phyloP scores from a whole-genome alignment of 352 stramenopile genomes.

The Phytophthora tubulina region DNA sequence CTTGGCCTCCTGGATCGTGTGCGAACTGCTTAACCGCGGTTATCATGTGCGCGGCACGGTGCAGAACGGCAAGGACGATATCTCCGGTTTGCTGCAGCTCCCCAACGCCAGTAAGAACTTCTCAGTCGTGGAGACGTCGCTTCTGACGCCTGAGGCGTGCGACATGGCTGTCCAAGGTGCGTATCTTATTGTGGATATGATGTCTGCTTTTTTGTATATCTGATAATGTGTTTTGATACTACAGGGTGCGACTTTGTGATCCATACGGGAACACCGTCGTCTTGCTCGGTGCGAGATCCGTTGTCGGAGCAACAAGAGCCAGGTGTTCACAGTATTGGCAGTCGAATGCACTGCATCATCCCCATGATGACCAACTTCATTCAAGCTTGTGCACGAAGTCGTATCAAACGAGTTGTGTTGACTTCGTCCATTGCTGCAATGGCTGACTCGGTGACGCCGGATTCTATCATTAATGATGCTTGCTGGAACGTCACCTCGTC shows the following conservation, averaged over 20 bases:
- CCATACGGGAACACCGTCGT: constrained; percentile 88
- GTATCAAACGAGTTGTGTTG: constrained; percentile 86
- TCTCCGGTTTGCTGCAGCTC: constrained; percentile 77
- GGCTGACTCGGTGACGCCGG: constrained; percentile 77
- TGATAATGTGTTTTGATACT: constrained; percentile 5
- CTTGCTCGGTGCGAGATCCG: constrained; percentile 87
- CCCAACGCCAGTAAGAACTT: constrained; percentile 84
- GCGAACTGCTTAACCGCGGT: constrained; percentile 75
- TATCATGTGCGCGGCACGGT: constrained; percentile 89
- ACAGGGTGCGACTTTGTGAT: constrained; percentile 89
- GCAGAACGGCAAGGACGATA: constrained; percentile 88
- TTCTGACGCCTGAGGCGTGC: constrained; percentile 88
- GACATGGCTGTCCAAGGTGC: constrained; percentile 86
- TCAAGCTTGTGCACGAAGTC: constrained; percentile 80
- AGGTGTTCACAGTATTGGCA: constrained; percentile 89
- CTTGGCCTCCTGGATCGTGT: constrained; percentile 87
- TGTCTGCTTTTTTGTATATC: constrained; percentile 7
- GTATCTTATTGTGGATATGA: constrained; percentile 6
- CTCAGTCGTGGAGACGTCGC: constrained; percentile 87
- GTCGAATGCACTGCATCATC: constrained; percentile 92
- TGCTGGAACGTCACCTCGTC: constrained; percentile 90
- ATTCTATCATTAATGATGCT: constrained; percentile 87
- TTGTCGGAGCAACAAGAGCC: constrained; percentile 87
- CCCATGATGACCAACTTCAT: constrained; percentile 95
- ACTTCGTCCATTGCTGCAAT: constrained; percentile 90